Evolutionary conservation across 2,329 filamentous ascomycete genomes (phyloP).

Genomic region (Pezicula radicicola): DNA sequence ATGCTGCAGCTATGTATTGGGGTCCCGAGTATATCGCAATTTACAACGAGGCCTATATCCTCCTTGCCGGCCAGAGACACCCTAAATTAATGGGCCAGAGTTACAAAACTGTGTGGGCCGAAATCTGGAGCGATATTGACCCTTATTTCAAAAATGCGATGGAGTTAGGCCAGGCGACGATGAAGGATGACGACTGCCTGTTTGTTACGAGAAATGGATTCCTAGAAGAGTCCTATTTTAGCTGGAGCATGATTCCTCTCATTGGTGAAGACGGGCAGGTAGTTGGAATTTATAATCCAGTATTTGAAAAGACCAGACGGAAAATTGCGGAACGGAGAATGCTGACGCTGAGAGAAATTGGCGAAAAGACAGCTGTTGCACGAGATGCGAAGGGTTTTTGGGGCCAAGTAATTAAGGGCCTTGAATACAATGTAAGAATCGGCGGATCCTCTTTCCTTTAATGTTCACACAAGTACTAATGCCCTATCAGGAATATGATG

Average conservation of each 20-base stretch:
- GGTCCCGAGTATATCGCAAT: constrained; percentile 65
- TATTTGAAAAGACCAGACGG: constrained; percentile 76
- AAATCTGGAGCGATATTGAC: constrained; percentile 71
- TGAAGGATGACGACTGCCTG: constrained; percentile 80
- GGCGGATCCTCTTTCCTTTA: background rate
- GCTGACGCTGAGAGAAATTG: constrained; percentile 74
- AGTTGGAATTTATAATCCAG: constrained; percentile 74
- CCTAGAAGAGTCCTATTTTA: constrained; percentile 78
- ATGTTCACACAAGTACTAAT: constrained; percentile 2
- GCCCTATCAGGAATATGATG: constrained; percentile 51
- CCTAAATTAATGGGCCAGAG: constrained; percentile 70
- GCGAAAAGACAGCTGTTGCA: constrained; percentile 71
- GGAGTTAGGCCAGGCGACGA: constrained; percentile 70
- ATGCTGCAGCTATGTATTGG: constrained; percentile 79
- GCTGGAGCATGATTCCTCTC: constrained; percentile 77
- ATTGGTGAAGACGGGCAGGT: constrained; percentile 72
- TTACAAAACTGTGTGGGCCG: constrained; percentile 64
- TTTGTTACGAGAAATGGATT: constrained; percentile 69
- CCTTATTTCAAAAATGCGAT: constrained; percentile 66
- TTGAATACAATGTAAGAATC: constrained; percentile 60
- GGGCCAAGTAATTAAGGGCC: constrained; percentile 63
- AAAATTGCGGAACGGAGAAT: constrained; percentile 78
- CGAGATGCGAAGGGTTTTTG: constrained; percentile 72
- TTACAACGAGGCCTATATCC: constrained; percentile 70
- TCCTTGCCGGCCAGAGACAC: constrained; percentile 74